Conservation (phyloP, 768 basidiomycete genomes). For the Tricholoma saponaceum region DNA sequence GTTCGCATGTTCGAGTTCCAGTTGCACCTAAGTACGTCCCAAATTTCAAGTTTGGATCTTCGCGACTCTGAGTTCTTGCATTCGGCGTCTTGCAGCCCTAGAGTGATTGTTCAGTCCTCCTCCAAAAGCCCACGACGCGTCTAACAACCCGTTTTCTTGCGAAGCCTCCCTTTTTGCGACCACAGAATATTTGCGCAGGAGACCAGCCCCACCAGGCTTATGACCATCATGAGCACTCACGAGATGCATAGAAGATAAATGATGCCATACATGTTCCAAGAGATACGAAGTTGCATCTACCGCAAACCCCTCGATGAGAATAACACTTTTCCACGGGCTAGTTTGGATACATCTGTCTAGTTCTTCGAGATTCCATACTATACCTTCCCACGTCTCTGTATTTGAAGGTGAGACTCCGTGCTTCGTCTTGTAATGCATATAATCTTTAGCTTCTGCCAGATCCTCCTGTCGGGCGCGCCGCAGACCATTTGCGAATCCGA, state of each 20-base stretch:
- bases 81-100: constrained; percentile 44
- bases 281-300: constrained; percentile 62
- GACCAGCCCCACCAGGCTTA: constrained; percentile 59
- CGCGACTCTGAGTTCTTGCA: constrained; percentile 48
- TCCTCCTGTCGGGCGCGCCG: constrained; percentile 48
- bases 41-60: constrained; percentile 19
- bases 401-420: constrained; percentile 11
- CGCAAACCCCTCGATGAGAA: constrained; percentile 57
- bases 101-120: constrained; percentile 75
- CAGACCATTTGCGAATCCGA: constrained; percentile 46
- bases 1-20: background rate
- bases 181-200: constrained; percentile 50
- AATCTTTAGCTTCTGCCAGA: constrained; percentile 38
- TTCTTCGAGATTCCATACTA: constrained; percentile 37
- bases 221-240: constrained; percentile 2
- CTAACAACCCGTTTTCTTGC: constrained; percentile 23
- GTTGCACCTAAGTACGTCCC: background rate
- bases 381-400: constrained; percentile 29
- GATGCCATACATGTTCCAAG: constrained; percentile 58
- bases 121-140: constrained; percentile 62
- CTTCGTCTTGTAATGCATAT: constrained; percentile 44
- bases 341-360: constrained; percentile 28
- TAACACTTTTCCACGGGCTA: constrained; percentile 37
- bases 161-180: constrained; percentile 12
- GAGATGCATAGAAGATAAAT: background rate